Evolutionary conservation across 2,329 filamentous ascomycete genomes (phyloP), one percentile per base, ranked within the genome.

Genomic region (Hansfordia pulvinata): DNA sequence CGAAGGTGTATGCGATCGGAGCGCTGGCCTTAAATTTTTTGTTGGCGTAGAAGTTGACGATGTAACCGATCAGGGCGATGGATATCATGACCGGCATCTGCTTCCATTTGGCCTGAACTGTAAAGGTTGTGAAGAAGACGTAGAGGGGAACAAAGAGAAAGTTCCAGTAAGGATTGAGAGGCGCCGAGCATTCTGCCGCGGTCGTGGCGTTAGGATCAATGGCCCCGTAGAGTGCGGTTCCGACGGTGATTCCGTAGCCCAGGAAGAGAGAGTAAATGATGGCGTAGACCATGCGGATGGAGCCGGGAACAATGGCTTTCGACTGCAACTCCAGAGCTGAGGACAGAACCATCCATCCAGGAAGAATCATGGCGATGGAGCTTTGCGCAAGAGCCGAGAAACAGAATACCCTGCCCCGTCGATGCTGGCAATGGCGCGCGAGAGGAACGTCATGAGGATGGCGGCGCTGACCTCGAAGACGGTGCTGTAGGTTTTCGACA

Each of bases 31-130:
- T 54, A 44, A 88, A 82, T 35, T 67, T 71, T 17, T 64, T 57
- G 17, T 69, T 69, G 10, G 69, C 72, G 50, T 81, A 85, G 52
- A 70, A 81, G 50, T 79, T 88, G 40, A 83, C 76, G 6, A 74
- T 58, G 44, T 80, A 90, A 7, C 82, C 83, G 0, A 71, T 67
- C 17, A 84, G 55, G 0, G 81, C 71, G 40, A 92, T 85, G 31
- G 69, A 23, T 4, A 80, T 54, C 80, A 88, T 88, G 26, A 80
- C 63, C 0, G 81, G 80, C 17, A 74, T 68, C 44, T 88, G 81
- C 40, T 70, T 76, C 69, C 69, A 82, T 50, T 84, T 83, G 32
- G 78, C 79, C 38, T 88, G 80, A 50, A 86, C 86, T 47, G 88
- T 76, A 41, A 86, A 62, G 33, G 78, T 76, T 2, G 82, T 58